Evolutionary conservation across 2,329 filamentous ascomycete genomes (phyloP).

Genomic region (Sodiomyces alkalinus): DNA sequence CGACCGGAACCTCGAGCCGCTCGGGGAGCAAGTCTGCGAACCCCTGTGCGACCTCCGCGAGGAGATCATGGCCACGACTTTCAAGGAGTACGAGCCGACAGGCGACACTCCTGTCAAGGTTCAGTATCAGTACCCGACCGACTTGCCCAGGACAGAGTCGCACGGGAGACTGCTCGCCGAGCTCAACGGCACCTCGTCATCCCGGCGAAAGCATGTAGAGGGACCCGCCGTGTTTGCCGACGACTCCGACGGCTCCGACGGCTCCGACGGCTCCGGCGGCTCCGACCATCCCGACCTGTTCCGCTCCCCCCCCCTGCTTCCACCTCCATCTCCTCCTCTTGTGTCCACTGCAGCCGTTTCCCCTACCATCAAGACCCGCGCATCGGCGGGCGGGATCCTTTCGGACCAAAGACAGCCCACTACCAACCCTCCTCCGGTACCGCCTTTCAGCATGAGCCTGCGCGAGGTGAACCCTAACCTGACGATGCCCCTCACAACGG

Average conservation of each 20-base stretch:
- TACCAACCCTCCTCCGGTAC: conserved; percentile 11
- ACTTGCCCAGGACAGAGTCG: conserved; percentile 56
- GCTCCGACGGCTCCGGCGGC: conserved; percentile 18
- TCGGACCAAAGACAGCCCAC: conserved; percentile 4
- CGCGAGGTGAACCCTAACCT: conserved; percentile 38
- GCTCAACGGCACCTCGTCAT: conserved; percentile 17
- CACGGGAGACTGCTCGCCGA: conserved; percentile 28
- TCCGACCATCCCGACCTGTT: conserved; percentile 6
- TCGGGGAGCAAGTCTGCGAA: conserved; percentile 45
- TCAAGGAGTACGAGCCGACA: conserved; percentile 73
- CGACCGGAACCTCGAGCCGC: conserved; percentile 42
- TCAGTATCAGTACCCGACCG: conserved; percentile 65
- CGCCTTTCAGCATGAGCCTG: conserved; percentile 29
- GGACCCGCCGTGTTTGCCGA: conserved; percentile 24
- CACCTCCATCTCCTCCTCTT: conserved; percentile 1
- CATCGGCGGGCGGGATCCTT: conserved; percentile 4
- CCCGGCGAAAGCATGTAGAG: conserved; percentile 10
- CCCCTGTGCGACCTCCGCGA: conserved; percentile 58
- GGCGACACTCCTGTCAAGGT: conserved; percentile 74
- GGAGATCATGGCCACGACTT: conserved; percentile 44
- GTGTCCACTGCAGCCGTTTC: conserved; percentile 1
- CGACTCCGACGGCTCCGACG: conserved; percentile 10
- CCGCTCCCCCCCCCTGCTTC: conserved; percentile 1
- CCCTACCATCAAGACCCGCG: conserved; percentile 4
- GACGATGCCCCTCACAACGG: conserved; percentile 23